These are phyloP conservation scores for Saitozyma sp. DNA, from an alignment of 768 basidiomycete genomes.

Conservation along the genomic window DNA sequence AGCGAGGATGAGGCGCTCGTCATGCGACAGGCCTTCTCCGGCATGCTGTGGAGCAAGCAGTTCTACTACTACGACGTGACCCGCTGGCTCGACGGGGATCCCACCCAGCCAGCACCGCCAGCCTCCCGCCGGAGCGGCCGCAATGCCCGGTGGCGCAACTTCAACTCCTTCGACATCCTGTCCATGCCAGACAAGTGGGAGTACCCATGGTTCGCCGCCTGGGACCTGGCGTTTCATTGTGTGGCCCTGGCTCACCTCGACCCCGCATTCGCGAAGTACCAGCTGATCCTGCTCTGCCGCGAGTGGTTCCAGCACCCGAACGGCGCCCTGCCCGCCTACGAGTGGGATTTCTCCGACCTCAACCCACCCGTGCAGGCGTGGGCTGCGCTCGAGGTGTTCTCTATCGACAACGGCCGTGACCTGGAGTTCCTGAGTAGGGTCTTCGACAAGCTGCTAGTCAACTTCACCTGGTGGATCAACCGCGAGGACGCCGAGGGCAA, in stretches of 20 bases:
- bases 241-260: conserved; percentile 95
- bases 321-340: conserved; percentile 96
- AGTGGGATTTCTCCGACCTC: conserved; percentile 98
- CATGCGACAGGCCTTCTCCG: conserved; percentile 92
- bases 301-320: conserved; percentile 99
- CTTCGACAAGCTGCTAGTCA: conserved; percentile 92
- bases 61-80: conserved; percentile 93
- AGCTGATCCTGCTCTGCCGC: conserved; percentile 87
- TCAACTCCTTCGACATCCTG: conserved; percentile 90
- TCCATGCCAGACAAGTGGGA: conserved; percentile 99
- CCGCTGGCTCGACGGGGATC: conserved; percentile 93
- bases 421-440: conserved; percentile 90
- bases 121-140: conserved; percentile 77
- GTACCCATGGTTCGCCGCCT: conserved; percentile 98
- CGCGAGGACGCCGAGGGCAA: conserved; percentile 91
- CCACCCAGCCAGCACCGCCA: conserved; percentile 91
- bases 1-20: conserved; percentile 91
- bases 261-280: conserved; percentile 94
- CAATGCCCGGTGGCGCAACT: too few species aligned
- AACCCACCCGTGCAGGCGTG: conserved; percentile 99
- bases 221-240: conserved; percentile 97
- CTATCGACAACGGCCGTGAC: conserved; percentile 90
- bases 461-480: conserved; percentile 95
- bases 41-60: conserved; percentile 99
- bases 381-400: conserved; percentile 91